Evolutionary conservation across 148 eudicot species (phyloP), one percentile per base, ranked within the genome.

Genomic region (Fagopyrum tataricum): DNA sequence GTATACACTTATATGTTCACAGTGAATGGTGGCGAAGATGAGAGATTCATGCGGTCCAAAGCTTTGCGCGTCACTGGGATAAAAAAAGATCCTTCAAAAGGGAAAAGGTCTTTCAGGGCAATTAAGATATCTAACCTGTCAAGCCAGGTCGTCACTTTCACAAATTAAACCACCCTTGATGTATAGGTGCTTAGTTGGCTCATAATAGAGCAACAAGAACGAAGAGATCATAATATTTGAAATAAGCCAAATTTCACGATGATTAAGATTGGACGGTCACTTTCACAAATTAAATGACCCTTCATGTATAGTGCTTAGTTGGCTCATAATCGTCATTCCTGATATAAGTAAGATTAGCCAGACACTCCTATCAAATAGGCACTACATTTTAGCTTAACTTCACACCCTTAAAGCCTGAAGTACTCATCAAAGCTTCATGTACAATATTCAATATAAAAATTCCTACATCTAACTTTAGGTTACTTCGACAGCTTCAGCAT

Each of bases 71-170:
- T 15, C 4, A 49, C 4, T 13, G 0, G 55, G 55, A 49, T 49
- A 8, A 55, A 24, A 24, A 20, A 55, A 55, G 13, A 9, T 13
- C 49, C 49, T 8, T 46, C 49, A 46, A 46, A 46, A 46, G 49
- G 49, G 13, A 10, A 46, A 31, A 31, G 37, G 37, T 46, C 15
- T 46, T 7, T 46, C 49, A 46, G 49, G 49, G 13, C 31, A 9
- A 58, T 20, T 21, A 21, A 58, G 37, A 58, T 58, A 7, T 21
- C 12, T 58, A 58, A 2, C 37, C 14, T 21, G 12, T 23, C 8
- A 21, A 58, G 37, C 20, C 64, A 58, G 24, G 64, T 23, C 24
- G 64, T 58, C 64, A 58, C 3, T 58, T 58, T 58, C 64, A 58
- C 37, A 20, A 1, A 58, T 58, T 58, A 23, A 58, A 58, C 10